These are phyloP conservation scores for Aspergillus sp. DNA, from an alignment of 2,329 filamentous ascomycete genomes.

Conservation along the genomic window DNA sequence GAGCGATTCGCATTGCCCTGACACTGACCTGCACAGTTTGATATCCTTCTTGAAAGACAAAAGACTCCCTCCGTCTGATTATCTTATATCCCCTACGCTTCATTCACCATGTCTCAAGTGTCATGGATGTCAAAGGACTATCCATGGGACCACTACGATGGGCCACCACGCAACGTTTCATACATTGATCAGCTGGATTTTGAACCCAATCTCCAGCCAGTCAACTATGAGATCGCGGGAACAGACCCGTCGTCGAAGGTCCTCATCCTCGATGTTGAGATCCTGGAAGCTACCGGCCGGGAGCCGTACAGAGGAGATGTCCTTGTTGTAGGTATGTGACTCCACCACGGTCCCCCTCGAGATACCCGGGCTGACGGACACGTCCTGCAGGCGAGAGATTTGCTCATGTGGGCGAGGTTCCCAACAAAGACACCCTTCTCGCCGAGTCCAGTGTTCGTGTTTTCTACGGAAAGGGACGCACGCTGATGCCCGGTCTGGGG, in stretches of 20 bases:
- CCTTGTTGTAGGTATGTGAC: constrained; percentile 14
- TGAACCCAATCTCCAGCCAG: constrained; percentile 31
- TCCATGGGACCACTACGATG: constrained; percentile 11
- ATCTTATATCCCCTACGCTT: no score
- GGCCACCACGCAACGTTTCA: constrained; percentile 25
- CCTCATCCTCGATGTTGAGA: constrained; percentile 16
- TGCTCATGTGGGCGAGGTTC: constrained; percentile 31
- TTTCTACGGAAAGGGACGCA: constrained; percentile 43
- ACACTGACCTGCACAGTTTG: no score
- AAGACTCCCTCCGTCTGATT: no score
- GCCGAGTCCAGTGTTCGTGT: constrained; percentile 34
- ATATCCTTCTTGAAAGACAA: no score
- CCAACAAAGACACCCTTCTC: constrained; percentile 26
- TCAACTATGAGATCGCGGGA: constrained; percentile 34
- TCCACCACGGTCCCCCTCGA: no score
- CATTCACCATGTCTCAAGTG: no score
- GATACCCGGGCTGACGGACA: no score
- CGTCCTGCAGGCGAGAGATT: background rate
- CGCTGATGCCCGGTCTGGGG: constrained; percentile 50
- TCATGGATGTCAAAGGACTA: no score
- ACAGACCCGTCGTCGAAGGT: constrained; percentile 15
- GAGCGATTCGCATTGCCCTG: no score
- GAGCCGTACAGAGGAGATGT: background rate
- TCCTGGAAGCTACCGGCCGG: background rate
- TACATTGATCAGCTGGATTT: constrained; percentile 31